Base-by-base conservation (phyloP, 2,329 filamentous ascomycete genomes). In the Pseudogymnoascus sp. region DNA sequence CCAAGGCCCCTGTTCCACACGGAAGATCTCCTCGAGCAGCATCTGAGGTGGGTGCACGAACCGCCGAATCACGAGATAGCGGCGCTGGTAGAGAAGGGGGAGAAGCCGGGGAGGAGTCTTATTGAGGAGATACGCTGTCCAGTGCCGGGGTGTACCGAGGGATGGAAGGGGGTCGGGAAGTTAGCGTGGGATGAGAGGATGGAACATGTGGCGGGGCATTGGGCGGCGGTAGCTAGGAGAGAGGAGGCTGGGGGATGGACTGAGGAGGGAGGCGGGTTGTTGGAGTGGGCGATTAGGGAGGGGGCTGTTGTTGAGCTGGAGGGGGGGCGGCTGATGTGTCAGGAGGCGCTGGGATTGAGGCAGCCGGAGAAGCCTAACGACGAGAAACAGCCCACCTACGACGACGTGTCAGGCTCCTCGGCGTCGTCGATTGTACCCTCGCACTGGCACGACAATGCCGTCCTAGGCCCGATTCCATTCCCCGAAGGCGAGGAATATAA, bases 11-110 rank as follows among this genome's bases (percentile, higher is more conserved):
- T 53, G 10, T 96, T 96, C 79, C 96, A 96, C 75, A 88, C 92
- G 70, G 96, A 96, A 73, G 93, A 97, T 71, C 83, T 97, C 10
- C 96, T 93, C 77, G 91, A 88, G 0, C 91, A 96, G 70, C 93
- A 97, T 72, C 81, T 93, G 2, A 84, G 90, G 5, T 88, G 93
- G 59, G 96, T 96, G 90, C 93, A 97, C 72, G 79, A 83, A 0
- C 82, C 83, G 0, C 74, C 80, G 15, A 23, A n/a, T 29, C 4
- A n/a, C 15, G 15, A 29, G 4, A 26, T 46, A 10, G 44, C 44
- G 44, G 44, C 13, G 44, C 44, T 50, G 44, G 23, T n/a, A 10
- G n/a, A 29, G 13, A 50, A 4, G 23, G 44, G 44, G 15, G 15
- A 50, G 23, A 23, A 15, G 13, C 23, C 23, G 21, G 44, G 44